Evolutionary conservation across 306 rosid species (phyloP), one percentile per base, ranked within the genome.

Genomic region (Coriaria nepalensis): DNA sequence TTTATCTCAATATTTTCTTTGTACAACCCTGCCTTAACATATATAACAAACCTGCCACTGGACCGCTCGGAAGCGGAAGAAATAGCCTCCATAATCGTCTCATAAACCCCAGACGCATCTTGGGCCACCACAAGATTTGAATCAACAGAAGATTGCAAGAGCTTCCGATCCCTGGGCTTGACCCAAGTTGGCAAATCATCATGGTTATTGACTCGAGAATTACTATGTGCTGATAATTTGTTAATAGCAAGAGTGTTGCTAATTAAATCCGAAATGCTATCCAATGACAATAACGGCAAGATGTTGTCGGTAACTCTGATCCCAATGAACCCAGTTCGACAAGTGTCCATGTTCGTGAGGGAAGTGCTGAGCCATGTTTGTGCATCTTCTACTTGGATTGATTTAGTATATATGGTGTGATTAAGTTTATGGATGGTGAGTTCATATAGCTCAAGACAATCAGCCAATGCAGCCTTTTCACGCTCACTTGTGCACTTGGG

Each of bases 111-210:
- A 4, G 59, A 54, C 0, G 48, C 59, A 43, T 54, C 59, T 43
- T 40, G 39, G 6, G 61, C 61, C 40, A 55, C 61, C 61, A 55
- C 61, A 5, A 44, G 6, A 39, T 55, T 15, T 6, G 61, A 13
- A 4, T 33, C 29, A n/a, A 13, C 10, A 2, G 49, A 44, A 14
- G 11, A 6, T n/a, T 34, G 40, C 37, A 37, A 39, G 5, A 54
- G 13, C 54, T 49, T 49, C 9, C 39, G 2, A 11, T 49, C 40
- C 6, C 12, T 13, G 0, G 7, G 6, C 9, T 43, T 8, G 4
- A 13, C 10, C 56, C 56, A 37, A 6, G 2, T n/a, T 2, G 56
- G 56, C 12, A 35, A 13, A 10, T 8, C 33, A 14, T 12, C 44
- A 9, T 6, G 6, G 7, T 52, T 34, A 7, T 6, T 8, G 10